Conservation (phyloP, 2,329 filamentous ascomycete species). For the Scedosporium aurantiacum region DNA sequence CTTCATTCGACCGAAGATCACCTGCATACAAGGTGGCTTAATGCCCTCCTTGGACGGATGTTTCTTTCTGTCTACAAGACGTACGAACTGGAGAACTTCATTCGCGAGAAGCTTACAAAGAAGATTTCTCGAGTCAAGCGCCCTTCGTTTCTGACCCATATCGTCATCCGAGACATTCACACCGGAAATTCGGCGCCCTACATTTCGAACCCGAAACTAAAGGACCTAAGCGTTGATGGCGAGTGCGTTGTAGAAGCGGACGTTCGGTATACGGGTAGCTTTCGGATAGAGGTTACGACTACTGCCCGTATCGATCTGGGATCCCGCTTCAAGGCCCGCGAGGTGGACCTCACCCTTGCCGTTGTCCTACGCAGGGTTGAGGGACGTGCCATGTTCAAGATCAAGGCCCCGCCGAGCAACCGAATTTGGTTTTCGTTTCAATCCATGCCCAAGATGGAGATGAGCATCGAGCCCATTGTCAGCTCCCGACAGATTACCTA, state of each 20-base stretch:
- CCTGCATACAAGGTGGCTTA: slow-evolving; percentile 83
- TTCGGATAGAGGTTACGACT: slow-evolving; percentile 82
- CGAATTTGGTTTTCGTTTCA: slow-evolving; percentile 94
- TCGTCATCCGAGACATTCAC: slow-evolving; percentile 72
- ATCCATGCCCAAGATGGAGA: slow-evolving; percentile 84
- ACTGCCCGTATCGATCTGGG: slow-evolving; percentile 87
- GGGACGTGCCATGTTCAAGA: slow-evolving; percentile 71
- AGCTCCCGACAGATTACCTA: slow-evolving; percentile 94
- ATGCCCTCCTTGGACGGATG: slow-evolving; percentile 77
- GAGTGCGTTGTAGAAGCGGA: slow-evolving; percentile 82
- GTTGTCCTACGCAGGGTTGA: slow-evolving; percentile 76
- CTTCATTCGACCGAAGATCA: slow-evolving; percentile 89
- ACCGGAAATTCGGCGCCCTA: slow-evolving; percentile 80
- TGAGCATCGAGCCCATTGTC: slow-evolving; percentile 91
- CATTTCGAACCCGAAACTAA: slow-evolving; percentile 78
- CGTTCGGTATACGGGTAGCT: slow-evolving; percentile 78
- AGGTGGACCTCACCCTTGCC: slow-evolving; percentile 81
- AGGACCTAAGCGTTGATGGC: slow-evolving; percentile 82
- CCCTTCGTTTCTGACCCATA: slow-evolving; percentile 76
- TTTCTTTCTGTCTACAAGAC: slow-evolving; percentile 87
- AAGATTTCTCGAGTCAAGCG: slow-evolving; percentile 93
- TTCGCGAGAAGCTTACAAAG: slow-evolving; percentile 81
- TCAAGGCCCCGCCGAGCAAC: slow-evolving; percentile 94
- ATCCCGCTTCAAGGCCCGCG: slow-evolving; percentile 74
- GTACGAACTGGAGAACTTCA: slow-evolving; percentile 63